Percentiles rank a stretch among this genome's conserved stretches.
Evolutionary conservation across 2,329 filamentous ascomycete genomes (phyloP).

Genomic region (Herpotrichia juniperi): DNA sequence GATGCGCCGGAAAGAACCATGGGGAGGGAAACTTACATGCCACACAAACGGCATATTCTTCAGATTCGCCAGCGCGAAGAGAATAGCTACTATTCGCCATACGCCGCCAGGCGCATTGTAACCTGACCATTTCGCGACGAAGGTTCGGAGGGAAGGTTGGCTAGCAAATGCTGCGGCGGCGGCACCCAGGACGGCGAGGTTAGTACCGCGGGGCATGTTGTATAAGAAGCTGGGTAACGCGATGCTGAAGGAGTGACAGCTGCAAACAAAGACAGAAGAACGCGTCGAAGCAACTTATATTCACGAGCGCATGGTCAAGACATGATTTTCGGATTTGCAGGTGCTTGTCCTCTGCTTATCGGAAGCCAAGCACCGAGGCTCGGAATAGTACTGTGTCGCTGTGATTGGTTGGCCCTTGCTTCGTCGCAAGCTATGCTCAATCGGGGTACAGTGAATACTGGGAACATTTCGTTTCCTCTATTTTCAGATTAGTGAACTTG

Average conservation of each 20-base stretch:
- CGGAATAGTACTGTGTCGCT: conserved; percentile 1
- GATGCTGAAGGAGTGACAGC: not conserved
- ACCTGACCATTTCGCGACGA: conserved; percentile 31
- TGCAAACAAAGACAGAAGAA: not conserved
- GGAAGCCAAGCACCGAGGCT: conserved; percentile 13
- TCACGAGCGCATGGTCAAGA: not conserved
- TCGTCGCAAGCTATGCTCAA: too few species aligned
- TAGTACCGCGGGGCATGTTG: conserved; percentile 8
- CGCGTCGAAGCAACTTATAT: not conserved
- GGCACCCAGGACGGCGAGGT: conserved; percentile 13
- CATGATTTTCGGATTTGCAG: not conserved
- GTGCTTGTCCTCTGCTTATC: not conserved
- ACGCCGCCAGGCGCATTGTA: conserved; percentile 37
- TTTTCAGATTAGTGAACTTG: too few species aligned
- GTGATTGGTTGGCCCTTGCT: too few species aligned
- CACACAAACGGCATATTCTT: conserved; percentile 78
- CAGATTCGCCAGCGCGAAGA: conserved; percentile 61
- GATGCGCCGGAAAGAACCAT: too few species aligned
- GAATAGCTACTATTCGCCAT: conserved; percentile 41
- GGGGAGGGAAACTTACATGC: conserved; percentile 65
- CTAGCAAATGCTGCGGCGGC: conserved; percentile 27
- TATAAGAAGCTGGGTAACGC: not conserved
- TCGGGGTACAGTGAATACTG: too few species aligned
- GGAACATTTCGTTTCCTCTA: too few species aligned
- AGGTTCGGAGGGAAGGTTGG: conserved; percentile 25